phyloP scores from a whole-genome alignment of 179 eudicot species.

The Carnegiea gigantea region DNA sequence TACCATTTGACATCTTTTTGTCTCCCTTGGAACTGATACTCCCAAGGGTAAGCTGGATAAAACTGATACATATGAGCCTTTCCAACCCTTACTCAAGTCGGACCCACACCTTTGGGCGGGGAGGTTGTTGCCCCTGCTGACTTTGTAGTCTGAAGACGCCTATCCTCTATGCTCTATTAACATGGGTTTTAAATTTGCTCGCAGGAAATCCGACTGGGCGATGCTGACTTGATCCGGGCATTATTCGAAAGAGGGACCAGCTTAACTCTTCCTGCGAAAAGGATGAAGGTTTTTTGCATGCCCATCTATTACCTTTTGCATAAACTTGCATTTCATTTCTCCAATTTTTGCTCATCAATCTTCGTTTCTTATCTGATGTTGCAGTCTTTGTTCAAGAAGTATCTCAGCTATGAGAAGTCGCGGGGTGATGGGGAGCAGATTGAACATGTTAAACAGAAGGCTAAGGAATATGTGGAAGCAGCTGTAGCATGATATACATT shows the following conservation, averaged over 20 bases:
- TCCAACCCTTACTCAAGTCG: too few species aligned
- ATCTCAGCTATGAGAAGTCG: constrained; percentile 68
- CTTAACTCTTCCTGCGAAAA: constrained; percentile 77
- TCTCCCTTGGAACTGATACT: too few species aligned
- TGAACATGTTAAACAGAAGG: constrained; percentile 67
- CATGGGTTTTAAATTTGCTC: too few species aligned
- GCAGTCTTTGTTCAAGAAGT: constrained; percentile 90
- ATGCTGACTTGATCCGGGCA: constrained; percentile 66
- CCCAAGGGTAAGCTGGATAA: too few species aligned
- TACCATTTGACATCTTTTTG: too few species aligned
- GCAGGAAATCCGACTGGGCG: constrained; percentile 88
- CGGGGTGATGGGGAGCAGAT: constrained; percentile 67
- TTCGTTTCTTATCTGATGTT: constrained; percentile 13
- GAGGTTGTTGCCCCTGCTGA: too few species aligned
- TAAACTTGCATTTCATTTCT: background rate
- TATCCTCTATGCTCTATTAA: too few species aligned
- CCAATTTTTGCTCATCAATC: background rate
- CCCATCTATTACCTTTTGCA: background rate
- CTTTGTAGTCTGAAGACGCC: background rate
- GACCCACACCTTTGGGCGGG: too few species aligned
- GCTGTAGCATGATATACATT: constrained; percentile 12
- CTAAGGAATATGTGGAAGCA: constrained; percentile 62
- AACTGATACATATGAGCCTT: too few species aligned
- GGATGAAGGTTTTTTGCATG: constrained; percentile 62
- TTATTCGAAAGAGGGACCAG: constrained; percentile 87